phyloP scores from a whole-genome alignment of 108 stramenopile genomes.

The Cyclotella cryptica region DNA sequence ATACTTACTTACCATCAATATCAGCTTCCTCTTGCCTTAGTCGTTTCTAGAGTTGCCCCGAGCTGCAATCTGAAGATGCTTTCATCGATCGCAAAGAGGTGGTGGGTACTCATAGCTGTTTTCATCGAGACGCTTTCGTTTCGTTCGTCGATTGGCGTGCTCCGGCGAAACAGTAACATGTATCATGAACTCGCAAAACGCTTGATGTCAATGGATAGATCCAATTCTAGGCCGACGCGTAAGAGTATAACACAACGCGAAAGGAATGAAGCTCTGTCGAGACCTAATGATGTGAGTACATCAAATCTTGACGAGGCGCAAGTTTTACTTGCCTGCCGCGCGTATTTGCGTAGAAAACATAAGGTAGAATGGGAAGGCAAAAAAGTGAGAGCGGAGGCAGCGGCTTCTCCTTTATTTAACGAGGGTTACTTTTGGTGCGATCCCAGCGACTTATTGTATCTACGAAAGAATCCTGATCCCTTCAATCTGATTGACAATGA shows the following conservation, averaged over 20 bases:
- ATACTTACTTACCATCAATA: too few species aligned
- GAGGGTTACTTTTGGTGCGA: slow-evolving; percentile 51
- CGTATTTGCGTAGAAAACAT: slow-evolving; percentile 69
- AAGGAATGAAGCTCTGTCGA: background rate
- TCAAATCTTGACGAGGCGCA: slow-evolving; percentile 42
- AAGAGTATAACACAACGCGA: slow-evolving; percentile 6
- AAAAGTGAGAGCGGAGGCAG: slow-evolving; percentile 48
- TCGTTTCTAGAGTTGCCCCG: too few species aligned
- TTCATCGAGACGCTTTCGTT: background rate
- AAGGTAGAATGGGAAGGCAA: slow-evolving; percentile 68
- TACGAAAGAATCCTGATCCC: slow-evolving; percentile 51
- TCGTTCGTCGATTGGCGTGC: background rate
- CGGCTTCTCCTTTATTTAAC: slow-evolving; percentile 37
- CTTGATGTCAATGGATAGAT: background rate
- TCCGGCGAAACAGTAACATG: background rate
- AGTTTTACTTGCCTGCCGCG: slow-evolving; percentile 75
- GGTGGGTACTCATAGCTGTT: background rate
- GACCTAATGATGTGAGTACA: slow-evolving; percentile 3
- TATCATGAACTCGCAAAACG: background rate
- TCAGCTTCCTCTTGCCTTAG: too few species aligned
- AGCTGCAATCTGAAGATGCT: too few species aligned
- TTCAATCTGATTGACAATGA: slow-evolving; percentile 34
- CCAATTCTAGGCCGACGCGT: background rate
- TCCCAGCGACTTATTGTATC: slow-evolving; percentile 51
- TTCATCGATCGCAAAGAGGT: background rate